Evolutionary conservation across 352 stramenopile species (phyloP), one percentile per base, ranked within the genome.

Genomic region (Phytophthora vignae): DNA sequence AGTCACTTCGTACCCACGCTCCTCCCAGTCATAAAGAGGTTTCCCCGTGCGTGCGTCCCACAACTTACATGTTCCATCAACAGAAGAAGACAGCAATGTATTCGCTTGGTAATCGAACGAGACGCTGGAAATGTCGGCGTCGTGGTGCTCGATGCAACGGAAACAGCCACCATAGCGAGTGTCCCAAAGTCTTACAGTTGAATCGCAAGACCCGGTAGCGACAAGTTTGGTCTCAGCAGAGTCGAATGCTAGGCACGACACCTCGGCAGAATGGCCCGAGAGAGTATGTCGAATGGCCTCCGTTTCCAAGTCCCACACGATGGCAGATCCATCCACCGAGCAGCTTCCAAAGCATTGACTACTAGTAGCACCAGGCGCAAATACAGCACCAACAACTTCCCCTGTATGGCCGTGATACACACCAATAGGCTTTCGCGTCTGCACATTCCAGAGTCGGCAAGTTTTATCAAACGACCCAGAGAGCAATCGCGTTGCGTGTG

Each of bases 391-490:
- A 10, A 93, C 83, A 25, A 95, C 71, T 55, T 93, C 85, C 5
- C 76, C 78, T 58, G 85, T 71, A 29, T 95, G 88, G 0, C 85
- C 85, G 29, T 58, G 50, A 54, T 88, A 92, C 4, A 90, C 67
- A 10, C 83, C 85, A 67, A 74, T 76, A 17, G 52, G 44, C 0
- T 53, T 49, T 15, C 74, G 70, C 6, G 55, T 78, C 9, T 75
- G 31, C 12, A 88, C 72, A 63, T 94, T 77, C 86, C 88, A 95
- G 42, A 95, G 55, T 3, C 88, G 79, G 50, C 85, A 93, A 4
- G 84, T 92, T 72, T 91, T 92, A 74, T 95, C 88, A 54, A 93
- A 95, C 19, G 88, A 93, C 3, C 88, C 88, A 0, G 85, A 93
- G 15, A 92, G 65, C 29, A 92, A 67, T 31, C 74, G 78, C 4